A percentile compares a stretch with the other conserved stretches of the same genome.
Evolutionary conservation across 2,329 filamentous ascomycete genomes (phyloP).

Genomic region (Paracamarosporium sp.): DNA sequence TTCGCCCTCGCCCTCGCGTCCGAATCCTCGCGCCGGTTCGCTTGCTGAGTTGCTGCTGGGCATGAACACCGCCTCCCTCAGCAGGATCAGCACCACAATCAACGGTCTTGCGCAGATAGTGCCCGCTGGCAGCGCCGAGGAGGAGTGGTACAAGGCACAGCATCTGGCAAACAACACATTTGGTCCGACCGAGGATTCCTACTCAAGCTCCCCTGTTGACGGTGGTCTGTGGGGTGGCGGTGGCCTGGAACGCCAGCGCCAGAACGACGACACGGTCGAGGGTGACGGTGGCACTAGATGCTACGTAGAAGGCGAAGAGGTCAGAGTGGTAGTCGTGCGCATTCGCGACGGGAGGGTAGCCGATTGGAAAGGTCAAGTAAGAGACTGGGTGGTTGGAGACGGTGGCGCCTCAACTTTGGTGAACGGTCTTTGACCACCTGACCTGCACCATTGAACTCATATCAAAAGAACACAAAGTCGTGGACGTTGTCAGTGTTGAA

Average conservation of each 20-base stretch:
- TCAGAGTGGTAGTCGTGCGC: constrained; percentile 83
- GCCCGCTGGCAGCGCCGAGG: constrained; percentile 76
- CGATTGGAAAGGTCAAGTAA: constrained; percentile 93
- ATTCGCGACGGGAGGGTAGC: constrained; percentile 87
- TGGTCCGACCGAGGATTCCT: constrained; percentile 49
- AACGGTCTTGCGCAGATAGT: constrained; percentile 84
- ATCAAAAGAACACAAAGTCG: no score
- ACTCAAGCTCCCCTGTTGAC: constrained; percentile 43
- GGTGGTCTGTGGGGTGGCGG: constrained; percentile 53
- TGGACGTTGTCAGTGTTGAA: no score
- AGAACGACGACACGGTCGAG: constrained; percentile 46
- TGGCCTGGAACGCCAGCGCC: constrained; percentile 47
- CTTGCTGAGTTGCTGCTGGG: constrained; percentile 85
- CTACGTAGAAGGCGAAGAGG: constrained; percentile 82
- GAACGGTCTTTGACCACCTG: constrained; percentile 7
- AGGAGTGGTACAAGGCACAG: constrained; percentile 79
- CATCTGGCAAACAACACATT: constrained; percentile 96
- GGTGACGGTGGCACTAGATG: constrained; percentile 62
- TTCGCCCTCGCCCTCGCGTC: constrained; percentile 67
- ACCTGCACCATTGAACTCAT: background rate
- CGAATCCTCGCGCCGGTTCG: constrained; percentile 64
- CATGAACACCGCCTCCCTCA: constrained; percentile 87
- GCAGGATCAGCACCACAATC: constrained; percentile 90
- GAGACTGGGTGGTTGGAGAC: constrained; percentile 67
- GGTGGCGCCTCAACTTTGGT: background rate